Base-by-base conservation (phyloP, 441 rosid species). In the Rhodomyrtus psidioides region DNA sequence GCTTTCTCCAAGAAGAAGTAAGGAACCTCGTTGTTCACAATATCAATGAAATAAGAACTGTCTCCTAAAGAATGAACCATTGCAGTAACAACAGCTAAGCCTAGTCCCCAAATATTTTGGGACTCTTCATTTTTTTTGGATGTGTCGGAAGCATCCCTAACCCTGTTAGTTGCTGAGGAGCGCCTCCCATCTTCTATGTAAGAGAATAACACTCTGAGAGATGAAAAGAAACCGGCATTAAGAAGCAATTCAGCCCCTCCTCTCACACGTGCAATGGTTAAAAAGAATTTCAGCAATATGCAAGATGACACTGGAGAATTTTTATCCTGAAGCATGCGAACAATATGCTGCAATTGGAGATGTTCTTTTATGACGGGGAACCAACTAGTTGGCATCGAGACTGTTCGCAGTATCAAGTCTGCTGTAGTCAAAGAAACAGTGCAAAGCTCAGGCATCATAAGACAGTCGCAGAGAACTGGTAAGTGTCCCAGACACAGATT, bases 201-300 rank as follows among this genome's bases (percentile, higher is more conserved):
- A 34, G 91, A 87, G 85, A 96, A 93, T 90, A 96, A 87, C 70
- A 90, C 94, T 92, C 92, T 93, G 28, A 98, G 90, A 86, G 95
- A 91, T 15, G 91, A 91, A 87, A 96, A 90, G 87, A 98, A 94
- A 30, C 97, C 98, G 74, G 95, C 90, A 88, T 89, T 87, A 51
- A 95, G 89, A 85, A 98, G 99, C 97, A 96, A 93, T 91, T 96
- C 96, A 70, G 98, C 96, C 85, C 98, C 98, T 55, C 93, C 97
- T 90, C 94, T 92, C 51, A 94, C 96, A 84, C 85, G 93, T 84
- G 99, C 96, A 86, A 98, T 88, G 82, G 98, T 95, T 88, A 98
- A 86, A 83, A 95, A 92, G 91, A 98, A 92, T 88, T 94, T 95
- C 90, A 98, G 88, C 62, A 91, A 89, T 75, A 91, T 90, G 84